These are phyloP conservation scores for Galerina marginata DNA, from an alignment of 768 basidiomycete genomes.

Conservation along the genomic window DNA sequence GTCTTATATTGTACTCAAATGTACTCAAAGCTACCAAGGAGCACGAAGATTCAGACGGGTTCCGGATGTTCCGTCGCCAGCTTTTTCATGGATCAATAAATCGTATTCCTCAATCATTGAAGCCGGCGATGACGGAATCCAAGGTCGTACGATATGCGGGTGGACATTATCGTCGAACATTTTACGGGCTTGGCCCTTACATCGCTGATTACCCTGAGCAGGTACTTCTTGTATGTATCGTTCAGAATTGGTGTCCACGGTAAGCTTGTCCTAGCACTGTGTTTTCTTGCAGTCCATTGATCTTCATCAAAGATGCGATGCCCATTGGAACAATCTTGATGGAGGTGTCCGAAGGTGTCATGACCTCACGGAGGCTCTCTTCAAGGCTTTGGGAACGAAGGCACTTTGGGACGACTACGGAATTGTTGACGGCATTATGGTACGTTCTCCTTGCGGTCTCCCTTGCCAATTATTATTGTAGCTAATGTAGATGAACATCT, in stretches of 20 bases:
- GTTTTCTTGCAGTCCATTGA: conserved; percentile 2
- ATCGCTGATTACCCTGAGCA: conserved; percentile 46
- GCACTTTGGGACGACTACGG: conserved; percentile 40
- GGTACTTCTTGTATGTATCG: conserved; percentile 20
- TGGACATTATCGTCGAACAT: conserved; percentile 21
- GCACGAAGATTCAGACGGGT: too few relatives aligned
- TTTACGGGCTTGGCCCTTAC: conserved; percentile 39
- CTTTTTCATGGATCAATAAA: too few relatives aligned
- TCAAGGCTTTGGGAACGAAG: conserved; percentile 23
- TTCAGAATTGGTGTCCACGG: conserved; percentile 36
- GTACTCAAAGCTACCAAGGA: too few relatives aligned
- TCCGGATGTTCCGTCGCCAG: too few relatives aligned
- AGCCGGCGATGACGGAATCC: conserved; percentile 30
- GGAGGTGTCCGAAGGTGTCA: conserved; percentile 19
- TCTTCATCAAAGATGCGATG: conserved; percentile 12
- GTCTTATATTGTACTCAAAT: too few relatives aligned
- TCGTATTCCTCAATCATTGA: too few relatives aligned
- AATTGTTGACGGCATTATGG: conserved; percentile 24
- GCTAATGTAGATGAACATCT: not conserved
- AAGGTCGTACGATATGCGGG: conserved; percentile 31
- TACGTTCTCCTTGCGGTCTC: not conserved
- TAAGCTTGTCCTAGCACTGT: not conserved
- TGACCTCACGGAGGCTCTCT: conserved; percentile 24
- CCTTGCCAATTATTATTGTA: not conserved
- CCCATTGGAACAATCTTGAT: conserved; percentile 15